These are phyloP conservation scores for Coniella vitis DNA, from an alignment of 2,329 filamentous ascomycete genomes.

Conservation along the genomic window DNA sequence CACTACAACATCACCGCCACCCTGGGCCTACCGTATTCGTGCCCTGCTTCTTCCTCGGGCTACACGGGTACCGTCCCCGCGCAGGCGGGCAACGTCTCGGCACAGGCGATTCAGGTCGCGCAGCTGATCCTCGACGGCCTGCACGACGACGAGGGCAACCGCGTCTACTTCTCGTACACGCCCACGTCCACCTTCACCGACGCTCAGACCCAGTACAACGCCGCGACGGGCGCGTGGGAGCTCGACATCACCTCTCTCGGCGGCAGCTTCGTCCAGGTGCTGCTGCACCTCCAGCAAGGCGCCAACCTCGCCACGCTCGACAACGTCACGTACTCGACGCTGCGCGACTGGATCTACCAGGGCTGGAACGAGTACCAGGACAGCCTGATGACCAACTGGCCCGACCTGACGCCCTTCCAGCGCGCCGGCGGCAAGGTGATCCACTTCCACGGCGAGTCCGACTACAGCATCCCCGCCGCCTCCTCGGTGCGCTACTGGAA, in stretches of 20 bases:
- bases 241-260: slow-evolving; percentile 17
- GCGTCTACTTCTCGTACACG: slow-evolving; percentile 29
- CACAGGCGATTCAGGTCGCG: slow-evolving; percentile 19
- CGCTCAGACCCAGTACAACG: slow-evolving; percentile 25
- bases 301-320: slow-evolving; percentile 32
- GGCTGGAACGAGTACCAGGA: slow-evolving; percentile 42
- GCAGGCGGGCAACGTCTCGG: slow-evolving; percentile 14
- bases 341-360: slow-evolving; percentile 40
- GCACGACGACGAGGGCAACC: slow-evolving; percentile 27
- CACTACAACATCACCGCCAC: slow-evolving; percentile 36
- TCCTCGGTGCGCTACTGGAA: slow-evolving; percentile 34
- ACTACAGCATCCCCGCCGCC: slow-evolving; percentile 39
- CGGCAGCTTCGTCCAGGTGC: slow-evolving; percentile 5
- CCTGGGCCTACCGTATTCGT: slow-evolving; percentile 33
- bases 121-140: slow-evolving; percentile 28
- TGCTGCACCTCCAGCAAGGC: slow-evolving; percentile 3
- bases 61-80: slow-evolving; percentile 13
- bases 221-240: slow-evolving; percentile 19
- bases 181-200: slow-evolving; percentile 26
- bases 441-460: slow-evolving; percentile 45
- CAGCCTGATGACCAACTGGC: slow-evolving; percentile 35
- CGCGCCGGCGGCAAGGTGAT: slow-evolving; percentile 41
- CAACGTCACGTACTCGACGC: slow-evolving; percentile 44
- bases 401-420: slow-evolving; percentile 38
- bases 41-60: not conserved